phyloP scores from a whole-genome alignment of 169 alveolate species.

The Eimeria falciformis region DNA sequence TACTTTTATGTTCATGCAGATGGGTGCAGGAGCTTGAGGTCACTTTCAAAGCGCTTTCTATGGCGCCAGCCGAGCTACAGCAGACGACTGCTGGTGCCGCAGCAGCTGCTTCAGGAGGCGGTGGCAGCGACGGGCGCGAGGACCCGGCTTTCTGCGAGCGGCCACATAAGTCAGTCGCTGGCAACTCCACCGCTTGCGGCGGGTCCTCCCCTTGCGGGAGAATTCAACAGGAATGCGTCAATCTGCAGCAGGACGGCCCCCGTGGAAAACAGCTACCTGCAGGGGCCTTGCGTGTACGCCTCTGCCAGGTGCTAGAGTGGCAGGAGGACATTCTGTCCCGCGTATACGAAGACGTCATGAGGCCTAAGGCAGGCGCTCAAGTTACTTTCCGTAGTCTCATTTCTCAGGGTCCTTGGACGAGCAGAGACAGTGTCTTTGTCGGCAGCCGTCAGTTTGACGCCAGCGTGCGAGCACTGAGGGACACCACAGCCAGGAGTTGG shows the following conservation, averaged over 20 bases:
- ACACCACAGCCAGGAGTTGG: slow-evolving; percentile 42
- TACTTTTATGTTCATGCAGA: slow-evolving; percentile 24
- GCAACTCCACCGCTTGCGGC: too few species aligned
- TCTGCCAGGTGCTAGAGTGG: slow-evolving; percentile 58
- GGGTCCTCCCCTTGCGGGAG: background rate
- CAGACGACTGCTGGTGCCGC: background rate
- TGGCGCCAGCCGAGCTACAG: background rate
- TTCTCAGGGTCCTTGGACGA: slow-evolving; percentile 42
- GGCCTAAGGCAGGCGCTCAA: background rate
- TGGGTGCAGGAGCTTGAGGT: slow-evolving; percentile 60
- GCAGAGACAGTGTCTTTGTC: background rate
- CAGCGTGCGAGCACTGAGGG: slow-evolving; percentile 33
- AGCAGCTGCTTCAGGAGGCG: background rate
- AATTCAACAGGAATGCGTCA: background rate
- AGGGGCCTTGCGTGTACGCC: slow-evolving; percentile 39
- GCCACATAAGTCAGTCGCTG: background rate
- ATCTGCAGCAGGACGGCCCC: background rate
- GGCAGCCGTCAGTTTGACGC: slow-evolving; percentile 11
- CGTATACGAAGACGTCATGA: slow-evolving; percentile 37
- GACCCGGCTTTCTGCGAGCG: background rate
- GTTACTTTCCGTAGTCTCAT: slow-evolving; percentile 10
- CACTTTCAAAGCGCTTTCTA: slow-evolving; percentile 34
- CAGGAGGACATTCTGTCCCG: slow-evolving; percentile 29
- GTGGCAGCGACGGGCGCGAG: background rate
- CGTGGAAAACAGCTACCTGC: slow-evolving; percentile 1